Evolutionary conservation across 495 filamentous ascomycete genomes (phyloP).

Genomic region (Collariella sp.): DNA sequence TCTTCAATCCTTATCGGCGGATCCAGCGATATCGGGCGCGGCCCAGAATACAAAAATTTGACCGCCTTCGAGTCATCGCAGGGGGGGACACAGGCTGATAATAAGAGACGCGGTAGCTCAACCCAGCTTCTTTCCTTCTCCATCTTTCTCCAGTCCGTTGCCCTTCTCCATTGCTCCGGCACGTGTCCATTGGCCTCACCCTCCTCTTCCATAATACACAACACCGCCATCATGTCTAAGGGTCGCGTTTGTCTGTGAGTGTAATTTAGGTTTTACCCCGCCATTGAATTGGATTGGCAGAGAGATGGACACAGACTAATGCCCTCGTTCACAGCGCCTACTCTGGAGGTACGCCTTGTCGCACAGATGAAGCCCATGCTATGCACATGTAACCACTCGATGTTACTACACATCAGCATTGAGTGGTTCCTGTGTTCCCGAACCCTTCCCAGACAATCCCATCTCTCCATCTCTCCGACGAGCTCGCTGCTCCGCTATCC

Average conservation of each 20-base stretch:
- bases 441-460: background rate
- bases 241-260: slow-evolving; percentile 42
- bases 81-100: background rate
- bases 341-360: slow-evolving; percentile 32
- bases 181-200: background rate
- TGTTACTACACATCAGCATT: background rate
- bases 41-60: slow-evolving; percentile 7
- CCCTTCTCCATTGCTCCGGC: background rate
- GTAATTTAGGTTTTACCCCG: background rate
- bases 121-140: background rate
- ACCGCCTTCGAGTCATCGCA: slow-evolving; percentile 10
- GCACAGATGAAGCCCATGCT: background rate
- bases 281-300: background rate
- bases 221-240: slow-evolving; percentile 28
- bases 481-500: background rate
- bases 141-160: background rate
- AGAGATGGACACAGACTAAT: slow-evolving; percentile 9
- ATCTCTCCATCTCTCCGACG: background rate
- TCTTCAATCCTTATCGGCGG: slow-evolving; percentile 2
- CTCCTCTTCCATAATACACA: background rate
- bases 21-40: slow-evolving; percentile 6
- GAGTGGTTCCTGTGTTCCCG: background rate
- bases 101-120: background rate
- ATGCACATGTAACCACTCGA: background rate
- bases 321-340: slow-evolving; percentile 32